Evolutionary conservation across 2,329 filamentous ascomycete species (phyloP), one percentile per base, ranked within the genome.

Genomic region (Neophaeococcomyces mojaviensis): DNA sequence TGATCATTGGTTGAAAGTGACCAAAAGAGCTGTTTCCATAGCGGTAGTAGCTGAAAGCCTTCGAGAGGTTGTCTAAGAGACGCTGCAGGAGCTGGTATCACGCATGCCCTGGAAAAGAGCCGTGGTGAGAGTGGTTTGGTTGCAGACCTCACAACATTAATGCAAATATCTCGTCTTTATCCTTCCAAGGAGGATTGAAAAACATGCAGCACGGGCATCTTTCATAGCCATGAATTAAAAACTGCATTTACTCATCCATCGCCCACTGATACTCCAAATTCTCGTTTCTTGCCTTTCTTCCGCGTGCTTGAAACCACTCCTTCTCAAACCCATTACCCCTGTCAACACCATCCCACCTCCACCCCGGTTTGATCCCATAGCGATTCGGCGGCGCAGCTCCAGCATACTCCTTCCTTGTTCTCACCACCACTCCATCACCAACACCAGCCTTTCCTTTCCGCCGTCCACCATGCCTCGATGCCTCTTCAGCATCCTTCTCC

Each of bases 291-390:
- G 82, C 80, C 55, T 78, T 78, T 55, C 80, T 73, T 64, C 96
- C 96, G 55, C 89, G 72, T 2, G 88, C 86, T 63, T 85, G 88
- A 68, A 97, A 97, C 69, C 89, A 85, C 61, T 96, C 84, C 51
- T 79, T 84, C 69, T 98, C 92, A 62, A 96, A 97, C 0, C 90
- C 90, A 67, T 88, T 98, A 16, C 87, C 76, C 54, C 92, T 76
- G 71, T 98, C 92, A 15, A 98, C 92, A 4, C 94, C 92, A 71
- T 98, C 92, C 92, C 92, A 98, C 54, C 87, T 74, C 69, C 94
- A 88, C 0, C 92, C 94, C 0, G 92, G 92, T 50, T 83, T 76
- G 51, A 98, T 97, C 1, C 86, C 87, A 68, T 97, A 97, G 16
- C 92, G 77, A 72, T 98, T 98, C 36, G 92, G 92, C 59, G 86